These are phyloP conservation scores for Bocquillonia castaneifolia DNA, from an alignment of 441 rosid species.

Conservation along the genomic window DNA sequence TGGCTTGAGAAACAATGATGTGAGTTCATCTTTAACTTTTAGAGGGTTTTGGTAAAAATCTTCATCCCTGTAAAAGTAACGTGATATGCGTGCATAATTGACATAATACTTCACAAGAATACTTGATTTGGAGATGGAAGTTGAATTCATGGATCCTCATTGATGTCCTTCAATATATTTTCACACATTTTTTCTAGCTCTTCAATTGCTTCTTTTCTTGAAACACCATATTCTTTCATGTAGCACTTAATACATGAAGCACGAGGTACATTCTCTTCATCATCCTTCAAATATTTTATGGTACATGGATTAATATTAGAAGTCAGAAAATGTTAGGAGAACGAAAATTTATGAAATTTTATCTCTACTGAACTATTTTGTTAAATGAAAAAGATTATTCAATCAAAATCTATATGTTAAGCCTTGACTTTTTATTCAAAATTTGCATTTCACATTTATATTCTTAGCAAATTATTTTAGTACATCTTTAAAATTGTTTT, in stretches of 20 bases:
- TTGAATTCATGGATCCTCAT: constrained; percentile 27
- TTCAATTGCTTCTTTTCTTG: constrained; percentile 17
- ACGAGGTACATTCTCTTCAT: no score
- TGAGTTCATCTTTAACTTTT: constrained; percentile 3
- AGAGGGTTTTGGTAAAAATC: constrained; percentile 16
- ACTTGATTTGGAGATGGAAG: constrained; percentile 1
- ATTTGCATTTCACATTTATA: no score
- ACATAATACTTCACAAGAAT: constrained; percentile 10
- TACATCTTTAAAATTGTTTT: no score
- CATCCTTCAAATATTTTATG: no score
- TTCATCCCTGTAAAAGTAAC: constrained; percentile 2
- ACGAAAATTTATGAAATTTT: no score
- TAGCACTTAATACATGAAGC: constrained; percentile 25
- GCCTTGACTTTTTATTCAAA: no score
- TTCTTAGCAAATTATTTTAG: no score
- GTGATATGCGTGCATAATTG: constrained; percentile 10
- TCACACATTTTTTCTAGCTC: constrained; percentile 8
- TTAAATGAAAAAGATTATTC: no score
- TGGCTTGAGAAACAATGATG: constrained; percentile 1
- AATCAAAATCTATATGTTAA: no score
- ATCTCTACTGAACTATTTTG: no score
- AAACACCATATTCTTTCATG: constrained; percentile 26
- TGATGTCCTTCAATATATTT: constrained; percentile 32
- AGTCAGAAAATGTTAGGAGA: no score
- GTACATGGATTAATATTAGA: no score